These are phyloP conservation scores for Gossypium lobatum DNA, from an alignment of 441 rosid species.

Conservation along the genomic window DNA sequence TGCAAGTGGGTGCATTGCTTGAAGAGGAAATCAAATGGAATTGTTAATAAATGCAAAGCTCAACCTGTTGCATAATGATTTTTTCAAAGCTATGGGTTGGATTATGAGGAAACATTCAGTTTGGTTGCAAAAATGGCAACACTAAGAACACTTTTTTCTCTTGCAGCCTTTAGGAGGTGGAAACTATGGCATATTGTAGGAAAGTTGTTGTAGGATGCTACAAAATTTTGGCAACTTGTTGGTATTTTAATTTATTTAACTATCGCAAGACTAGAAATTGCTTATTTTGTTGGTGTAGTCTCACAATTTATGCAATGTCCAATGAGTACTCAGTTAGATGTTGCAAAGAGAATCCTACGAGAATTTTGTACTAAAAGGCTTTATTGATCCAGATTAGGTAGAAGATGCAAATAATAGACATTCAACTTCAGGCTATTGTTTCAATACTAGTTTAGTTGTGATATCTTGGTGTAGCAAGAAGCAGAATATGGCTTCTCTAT, in stretches of 20 bases:
- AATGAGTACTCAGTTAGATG: background rate
- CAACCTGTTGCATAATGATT: background rate
- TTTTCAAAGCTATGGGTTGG: background rate
- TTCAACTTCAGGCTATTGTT: background rate
- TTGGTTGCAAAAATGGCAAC: background rate
- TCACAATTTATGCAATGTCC: background rate
- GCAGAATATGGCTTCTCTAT: background rate
- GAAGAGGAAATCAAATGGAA: background rate
- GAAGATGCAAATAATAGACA: background rate
- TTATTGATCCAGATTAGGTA: background rate
- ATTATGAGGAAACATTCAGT: background rate
- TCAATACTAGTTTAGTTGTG: background rate
- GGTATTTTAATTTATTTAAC: background rate
- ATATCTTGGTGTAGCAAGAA: background rate
- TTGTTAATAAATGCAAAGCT: background rate
- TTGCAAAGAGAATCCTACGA: background rate
- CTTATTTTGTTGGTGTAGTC: background rate
- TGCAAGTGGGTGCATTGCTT: background rate
- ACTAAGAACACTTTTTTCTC: background rate
- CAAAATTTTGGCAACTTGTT: too few relatives aligned
- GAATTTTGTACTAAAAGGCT: background rate
- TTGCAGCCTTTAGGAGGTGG: background rate
- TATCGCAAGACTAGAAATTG: background rate
- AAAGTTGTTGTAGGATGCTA: too few relatives aligned
- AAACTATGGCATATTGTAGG: background rate